These are phyloP conservation scores for Globisporangium radiosum DNA, from an alignment of 352 stramenopile genomes.

Conservation along the genomic window DNA sequence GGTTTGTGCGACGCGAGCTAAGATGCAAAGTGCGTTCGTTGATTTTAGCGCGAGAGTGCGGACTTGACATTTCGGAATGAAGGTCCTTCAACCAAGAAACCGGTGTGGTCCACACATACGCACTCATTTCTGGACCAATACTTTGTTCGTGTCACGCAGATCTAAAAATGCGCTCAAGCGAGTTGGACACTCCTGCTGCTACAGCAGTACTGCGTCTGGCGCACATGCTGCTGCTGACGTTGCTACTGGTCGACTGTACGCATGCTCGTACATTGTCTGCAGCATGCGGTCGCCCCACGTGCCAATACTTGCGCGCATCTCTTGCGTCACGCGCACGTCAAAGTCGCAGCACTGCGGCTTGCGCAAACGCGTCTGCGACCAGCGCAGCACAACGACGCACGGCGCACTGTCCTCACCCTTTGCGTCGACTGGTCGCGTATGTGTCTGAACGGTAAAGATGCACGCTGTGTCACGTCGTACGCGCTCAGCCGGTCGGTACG, in stretches of 20 bases:
- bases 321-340: slow-evolving; percentile 1
- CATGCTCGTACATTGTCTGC: slow-evolving; percentile 6
- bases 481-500: slow-evolving; percentile 18
- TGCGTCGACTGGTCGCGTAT: background rate
- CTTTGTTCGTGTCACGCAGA: no score
- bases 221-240: no score
- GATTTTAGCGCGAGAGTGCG: no score
- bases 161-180: no score
- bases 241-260: background rate
- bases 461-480: slow-evolving; percentile 20
- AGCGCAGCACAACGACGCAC: slow-evolving; percentile 7
- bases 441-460: slow-evolving; percentile 3
- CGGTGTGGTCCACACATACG: no score
- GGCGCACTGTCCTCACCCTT: background rate
- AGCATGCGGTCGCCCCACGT: slow-evolving; percentile 11
- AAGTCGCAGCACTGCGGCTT: background rate
- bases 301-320: slow-evolving; percentile 13
- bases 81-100: no score
- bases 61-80: no score
- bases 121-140: no score
- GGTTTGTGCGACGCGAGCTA: no score
- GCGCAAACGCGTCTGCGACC: slow-evolving; percentile 11
- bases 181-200: no score
- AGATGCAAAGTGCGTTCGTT: no score
- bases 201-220: no score